Evolutionary conservation across 2,329 filamentous ascomycete species (phyloP).

Genomic region (Fusarium nurragi): DNA sequence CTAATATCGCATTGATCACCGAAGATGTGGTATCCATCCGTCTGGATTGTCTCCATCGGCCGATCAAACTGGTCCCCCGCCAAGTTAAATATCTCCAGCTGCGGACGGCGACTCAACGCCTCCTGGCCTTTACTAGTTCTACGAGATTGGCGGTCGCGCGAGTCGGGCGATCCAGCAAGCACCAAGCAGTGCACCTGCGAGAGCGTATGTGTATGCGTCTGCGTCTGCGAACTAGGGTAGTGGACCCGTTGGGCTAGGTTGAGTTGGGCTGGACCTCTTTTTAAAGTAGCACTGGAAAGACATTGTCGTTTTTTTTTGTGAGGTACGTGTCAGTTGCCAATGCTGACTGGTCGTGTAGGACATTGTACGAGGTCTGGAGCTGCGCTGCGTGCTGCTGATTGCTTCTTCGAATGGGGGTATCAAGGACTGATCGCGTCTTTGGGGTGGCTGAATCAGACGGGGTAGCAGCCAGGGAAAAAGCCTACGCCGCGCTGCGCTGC

Average conservation of each 20-base stretch:
- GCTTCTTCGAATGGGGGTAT: too few relatives aligned
- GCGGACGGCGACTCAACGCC: constrained; percentile 26
- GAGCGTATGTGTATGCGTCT: constrained; percentile 5
- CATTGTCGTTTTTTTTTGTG: constrained; percentile 2
- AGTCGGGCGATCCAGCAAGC: too few relatives aligned
- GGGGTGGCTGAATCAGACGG: constrained; percentile 42
- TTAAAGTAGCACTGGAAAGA: not conserved
- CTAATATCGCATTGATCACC: not conserved
- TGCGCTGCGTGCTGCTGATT: not conserved
- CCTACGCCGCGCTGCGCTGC: not conserved
- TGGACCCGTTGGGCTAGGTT: constrained; percentile 33
- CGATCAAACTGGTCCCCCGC: constrained; percentile 41
- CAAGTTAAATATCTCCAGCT: constrained; percentile 30
- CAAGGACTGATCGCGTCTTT: constrained; percentile 36
- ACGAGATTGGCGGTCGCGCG: too few relatives aligned
- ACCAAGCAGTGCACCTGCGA: constrained; percentile 23
- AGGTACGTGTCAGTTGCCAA: constrained; percentile 9
- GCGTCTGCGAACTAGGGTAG: constrained; percentile 28
- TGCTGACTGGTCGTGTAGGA: constrained; percentile 21
- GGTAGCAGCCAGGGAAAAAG: constrained; percentile 14
- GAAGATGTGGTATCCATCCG: constrained; percentile 1
- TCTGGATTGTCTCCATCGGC: constrained; percentile 29
- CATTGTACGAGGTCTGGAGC: constrained; percentile 4
- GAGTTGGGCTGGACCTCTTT: constrained; percentile 20
- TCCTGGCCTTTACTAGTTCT: constrained; percentile 1